Evolutionary conservation across 768 basidiomycete genomes (phyloP).

Genomic region (Trametes cinnabarina): DNA sequence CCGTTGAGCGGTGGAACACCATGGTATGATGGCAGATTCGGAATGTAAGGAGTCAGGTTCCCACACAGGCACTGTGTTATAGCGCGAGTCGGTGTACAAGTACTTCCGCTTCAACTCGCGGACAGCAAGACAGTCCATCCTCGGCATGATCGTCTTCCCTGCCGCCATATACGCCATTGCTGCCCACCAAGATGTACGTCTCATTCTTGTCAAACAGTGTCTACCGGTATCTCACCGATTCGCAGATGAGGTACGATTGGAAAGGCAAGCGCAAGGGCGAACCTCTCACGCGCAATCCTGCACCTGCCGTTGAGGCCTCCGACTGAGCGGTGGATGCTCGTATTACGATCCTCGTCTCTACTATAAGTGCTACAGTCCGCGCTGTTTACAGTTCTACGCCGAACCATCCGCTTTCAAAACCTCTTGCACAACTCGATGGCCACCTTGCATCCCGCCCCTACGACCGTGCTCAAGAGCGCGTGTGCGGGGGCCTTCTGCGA

Average conservation of each 20-base stretch:
- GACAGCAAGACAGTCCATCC: constrained; percentile 57
- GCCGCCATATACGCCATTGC: constrained; percentile 49
- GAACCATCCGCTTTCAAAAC: constrained; percentile 40
- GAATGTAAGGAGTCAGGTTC: background rate
- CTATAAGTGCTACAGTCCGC: constrained; percentile 10
- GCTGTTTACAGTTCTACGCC: background rate
- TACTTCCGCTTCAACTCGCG: constrained; percentile 77
- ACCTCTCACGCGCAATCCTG: constrained; percentile 31
- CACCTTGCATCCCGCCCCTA: constrained; percentile 82
- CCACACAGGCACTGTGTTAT: background rate
- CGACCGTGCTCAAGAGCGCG: constrained; percentile 79
- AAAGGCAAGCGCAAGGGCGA: constrained; percentile 49
- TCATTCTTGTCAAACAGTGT: background rate
- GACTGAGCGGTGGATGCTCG: constrained; percentile 10
- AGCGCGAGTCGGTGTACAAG: constrained; percentile 86
- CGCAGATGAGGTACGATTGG: constrained; percentile 55
- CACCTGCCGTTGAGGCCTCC: constrained; percentile 23
- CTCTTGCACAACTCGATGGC: constrained; percentile 90
- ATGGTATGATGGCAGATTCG: constrained; percentile 42
- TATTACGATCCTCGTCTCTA: background rate
- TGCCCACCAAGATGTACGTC: constrained; percentile 39
- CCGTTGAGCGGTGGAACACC: constrained; percentile 55
- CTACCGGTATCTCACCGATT: background rate
- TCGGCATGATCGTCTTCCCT: constrained; percentile 67
- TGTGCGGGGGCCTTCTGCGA: constrained; percentile 91